Evolutionary conservation across 1,284 basidiomycete species (phyloP), one percentile per base, ranked within the genome.

Genomic region (Melampsora americana): DNA sequence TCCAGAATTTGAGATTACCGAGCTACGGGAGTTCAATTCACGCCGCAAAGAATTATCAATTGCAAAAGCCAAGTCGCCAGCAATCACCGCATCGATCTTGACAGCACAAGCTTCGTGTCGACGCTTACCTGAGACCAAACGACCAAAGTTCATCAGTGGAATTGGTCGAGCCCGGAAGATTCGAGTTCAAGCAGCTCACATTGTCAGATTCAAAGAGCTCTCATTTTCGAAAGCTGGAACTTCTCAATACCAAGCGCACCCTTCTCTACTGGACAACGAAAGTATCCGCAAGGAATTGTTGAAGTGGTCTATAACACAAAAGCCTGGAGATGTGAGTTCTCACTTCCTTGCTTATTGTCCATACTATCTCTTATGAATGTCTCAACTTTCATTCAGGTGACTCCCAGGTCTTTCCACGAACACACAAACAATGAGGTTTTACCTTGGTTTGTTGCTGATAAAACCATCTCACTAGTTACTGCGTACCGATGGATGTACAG

Each of bases 71-170:
- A 23, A 28, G 23, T 46, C 60, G 9, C 69, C 59, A 11, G 7
- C 69, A 32, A 18, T 30, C 35, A 62, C 69, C 20, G 69, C 59
- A 30, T 50, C 69, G 23, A 42, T 71, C 23, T 44, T 61, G 39
- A 71, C 69, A 46, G 69, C 69, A 61, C 69, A 71, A 42, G 14
- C 7, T 20, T 61, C 46, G 11, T 30, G 61, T 39, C 69, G 23
- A 35, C 28, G 30, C 18, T 18, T 70, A 32, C n/a, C 60, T 30
- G 5, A 60, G 30, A 23, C 60, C 26, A 30, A 65, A 53, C n/a
- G 1, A 46, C 2, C 32, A 18, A 20, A 53, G 39, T 11, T 4
- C 44, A n/a, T 42, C 12, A 48, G 26, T 18, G 69, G 69, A 0
- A 71, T 71, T 35, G 44, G 64, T 48, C 39, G 44, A 16, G 59